These are phyloP conservation scores for Brachypodium distachyon DNA, from an alignment of 202 grass and related monocot species.

Conservation along the genomic window DNA sequence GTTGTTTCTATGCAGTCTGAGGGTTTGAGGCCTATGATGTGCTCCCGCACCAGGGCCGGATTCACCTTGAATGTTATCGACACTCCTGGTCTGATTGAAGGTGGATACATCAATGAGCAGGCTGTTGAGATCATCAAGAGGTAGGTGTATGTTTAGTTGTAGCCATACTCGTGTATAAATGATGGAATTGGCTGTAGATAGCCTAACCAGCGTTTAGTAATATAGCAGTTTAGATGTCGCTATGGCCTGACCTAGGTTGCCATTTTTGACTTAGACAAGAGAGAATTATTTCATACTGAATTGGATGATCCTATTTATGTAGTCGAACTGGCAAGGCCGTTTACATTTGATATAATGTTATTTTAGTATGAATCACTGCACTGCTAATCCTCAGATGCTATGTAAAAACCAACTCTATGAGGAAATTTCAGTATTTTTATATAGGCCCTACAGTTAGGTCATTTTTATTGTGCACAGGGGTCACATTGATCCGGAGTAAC, in stretches of 20 bases:
- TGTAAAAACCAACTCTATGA: background rate
- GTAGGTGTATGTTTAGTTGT: slow-evolving; percentile 20
- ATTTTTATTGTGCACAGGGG: background rate
- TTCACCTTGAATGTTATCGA: slow-evolving; percentile 98
- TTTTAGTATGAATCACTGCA: background rate
- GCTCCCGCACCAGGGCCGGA: slow-evolving; percentile 49
- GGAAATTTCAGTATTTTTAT: background rate
- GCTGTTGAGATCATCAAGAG: slow-evolving; percentile 92
- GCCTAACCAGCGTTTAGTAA: background rate
- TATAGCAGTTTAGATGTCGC: background rate
- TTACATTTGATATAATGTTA: background rate
- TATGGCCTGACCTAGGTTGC: background rate
- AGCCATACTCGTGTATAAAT: background rate
- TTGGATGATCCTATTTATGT: background rate
- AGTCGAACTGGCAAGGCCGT: background rate
- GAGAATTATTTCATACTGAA: background rate
- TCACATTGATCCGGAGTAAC: background rate
- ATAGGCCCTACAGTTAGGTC: background rate
- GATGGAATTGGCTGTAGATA: background rate
- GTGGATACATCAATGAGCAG: slow-evolving; percentile 92
- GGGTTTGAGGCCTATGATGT: slow-evolving; percentile 75
- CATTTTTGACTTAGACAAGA: background rate
- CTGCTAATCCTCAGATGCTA: background rate
- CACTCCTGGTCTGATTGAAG: slow-evolving; percentile 94
- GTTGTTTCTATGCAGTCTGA: slow-evolving; percentile 50